These are phyloP conservation scores for Mucor indicus DNA, from an alignment of 371 early-diverging fungal species.

Conservation along the genomic window DNA sequence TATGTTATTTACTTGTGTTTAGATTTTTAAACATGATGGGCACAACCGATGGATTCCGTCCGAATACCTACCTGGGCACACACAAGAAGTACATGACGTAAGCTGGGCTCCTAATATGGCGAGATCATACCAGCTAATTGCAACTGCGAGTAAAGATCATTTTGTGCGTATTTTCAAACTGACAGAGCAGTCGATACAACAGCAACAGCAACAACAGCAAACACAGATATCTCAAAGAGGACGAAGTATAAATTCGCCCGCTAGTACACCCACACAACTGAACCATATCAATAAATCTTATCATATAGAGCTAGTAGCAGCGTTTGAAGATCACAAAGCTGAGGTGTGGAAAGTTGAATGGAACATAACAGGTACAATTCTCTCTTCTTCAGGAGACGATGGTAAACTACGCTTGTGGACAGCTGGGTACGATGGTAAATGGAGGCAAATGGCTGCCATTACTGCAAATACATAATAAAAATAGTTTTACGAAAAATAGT, in stretches of 20 bases:
- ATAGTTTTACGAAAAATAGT: neutral
- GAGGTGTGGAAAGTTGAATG: constrained; percentile 91
- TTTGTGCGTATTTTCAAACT: constrained; percentile 85
- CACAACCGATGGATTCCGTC: constrained; percentile 66
- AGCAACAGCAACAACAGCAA: constrained; percentile 18
- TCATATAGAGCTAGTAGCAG: constrained; percentile 59
- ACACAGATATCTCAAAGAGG: neutral
- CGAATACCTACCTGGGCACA: constrained; percentile 67
- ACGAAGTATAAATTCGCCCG: constrained; percentile 1
- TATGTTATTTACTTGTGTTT: neutral
- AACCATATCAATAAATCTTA: constrained; percentile 18
- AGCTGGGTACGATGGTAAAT: constrained; percentile 60
- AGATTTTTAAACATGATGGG: constrained; percentile 63
- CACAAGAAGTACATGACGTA: constrained; percentile 73
- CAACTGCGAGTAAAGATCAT: constrained; percentile 87
- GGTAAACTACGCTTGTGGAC: constrained; percentile 90
- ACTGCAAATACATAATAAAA: constrained; percentile 39
- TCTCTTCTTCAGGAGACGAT: constrained; percentile 90
- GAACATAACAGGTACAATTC: constrained; percentile 92
- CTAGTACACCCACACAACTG: constrained; percentile 13
- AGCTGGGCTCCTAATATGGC: constrained; percentile 91
- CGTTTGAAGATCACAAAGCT: constrained; percentile 67
- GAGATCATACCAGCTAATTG: constrained; percentile 85
- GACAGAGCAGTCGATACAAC: constrained; percentile 39
- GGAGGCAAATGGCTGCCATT: constrained; percentile 68